Percentiles rank a stretch among this genome's conserved stretches.
phyloP scores from a whole-genome alignment of 2,329 filamentous ascomycete genomes.

The Curvularia spicifera region DNA sequence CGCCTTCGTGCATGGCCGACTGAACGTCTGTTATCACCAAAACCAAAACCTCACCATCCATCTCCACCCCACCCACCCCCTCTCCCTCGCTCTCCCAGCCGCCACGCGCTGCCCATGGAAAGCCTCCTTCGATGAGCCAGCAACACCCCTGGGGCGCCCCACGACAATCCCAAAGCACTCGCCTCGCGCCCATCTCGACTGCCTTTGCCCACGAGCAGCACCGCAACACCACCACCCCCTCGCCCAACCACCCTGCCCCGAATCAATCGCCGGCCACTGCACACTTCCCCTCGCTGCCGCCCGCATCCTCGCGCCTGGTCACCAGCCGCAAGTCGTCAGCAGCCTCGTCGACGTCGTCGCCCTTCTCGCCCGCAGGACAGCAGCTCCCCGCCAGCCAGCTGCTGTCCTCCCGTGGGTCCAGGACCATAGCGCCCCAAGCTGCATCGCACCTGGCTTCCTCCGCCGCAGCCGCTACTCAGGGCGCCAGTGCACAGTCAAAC shows the following conservation, averaged over 20 bases:
- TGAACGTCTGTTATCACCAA: slow-evolving; percentile 27
- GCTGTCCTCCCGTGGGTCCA: slow-evolving; percentile 63
- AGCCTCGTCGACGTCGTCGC: slow-evolving; percentile 61
- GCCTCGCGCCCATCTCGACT: slow-evolving; percentile 64
- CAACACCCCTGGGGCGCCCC: slow-evolving; percentile 64
- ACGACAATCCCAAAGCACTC: slow-evolving; percentile 61
- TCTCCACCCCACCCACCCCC: slow-evolving; percentile 25
- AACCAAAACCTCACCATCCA: slow-evolving; percentile 22
- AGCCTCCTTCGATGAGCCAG: slow-evolving; percentile 56
- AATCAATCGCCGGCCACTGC: slow-evolving; percentile 60
- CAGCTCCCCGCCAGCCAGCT: slow-evolving; percentile 60
- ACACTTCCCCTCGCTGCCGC: slow-evolving; percentile 61
- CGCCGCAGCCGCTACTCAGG: slow-evolving; percentile 58
- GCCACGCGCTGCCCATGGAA: slow-evolving; percentile 51
- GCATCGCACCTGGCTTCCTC: slow-evolving; percentile 62
- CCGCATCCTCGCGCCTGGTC: slow-evolving; percentile 56
- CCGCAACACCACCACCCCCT: slow-evolving; percentile 50
- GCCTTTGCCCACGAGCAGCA: slow-evolving; percentile 53
- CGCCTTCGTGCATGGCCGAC: slow-evolving; percentile 15
- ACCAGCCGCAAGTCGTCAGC: slow-evolving; percentile 61
- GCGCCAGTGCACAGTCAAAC: slow-evolving; percentile 59
- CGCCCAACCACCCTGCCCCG: slow-evolving; percentile 58
- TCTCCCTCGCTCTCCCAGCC: slow-evolving; percentile 29
- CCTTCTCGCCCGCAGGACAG: slow-evolving; percentile 63
- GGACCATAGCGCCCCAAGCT: slow-evolving; percentile 62